Percentiles rank a stretch among this genome's conserved stretches.
phyloP scores from a whole-genome alignment of 164 flowering plant species.

The Brasenia schreberi region DNA sequence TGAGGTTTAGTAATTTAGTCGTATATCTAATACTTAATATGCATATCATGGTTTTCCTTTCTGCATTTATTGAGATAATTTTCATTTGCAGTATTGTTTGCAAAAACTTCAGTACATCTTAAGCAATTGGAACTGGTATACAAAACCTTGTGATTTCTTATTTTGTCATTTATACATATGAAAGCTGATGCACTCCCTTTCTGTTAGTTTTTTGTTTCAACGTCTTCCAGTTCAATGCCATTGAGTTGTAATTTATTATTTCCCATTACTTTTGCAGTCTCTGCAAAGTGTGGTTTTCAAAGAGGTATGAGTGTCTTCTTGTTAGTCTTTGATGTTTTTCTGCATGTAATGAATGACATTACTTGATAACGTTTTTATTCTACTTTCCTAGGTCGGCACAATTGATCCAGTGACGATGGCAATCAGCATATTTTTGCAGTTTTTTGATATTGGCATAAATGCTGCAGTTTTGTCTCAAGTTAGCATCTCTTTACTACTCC shows the following conservation, averaged over 20 bases:
- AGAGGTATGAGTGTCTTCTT: constrained; percentile 39
- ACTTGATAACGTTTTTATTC: neutral
- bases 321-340: neutral
- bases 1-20: too few species aligned
- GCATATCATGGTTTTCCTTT: too few species aligned
- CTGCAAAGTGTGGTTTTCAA: constrained; percentile 96
- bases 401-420: constrained; percentile 91
- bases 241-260: neutral
- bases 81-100: too few species aligned
- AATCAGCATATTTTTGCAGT: constrained; percentile 78
- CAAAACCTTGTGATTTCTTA: too few species aligned
- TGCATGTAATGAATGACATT: neutral
- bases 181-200: too few species aligned
- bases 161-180: too few species aligned
- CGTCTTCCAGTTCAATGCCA: neutral
- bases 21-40: too few species aligned
- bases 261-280: constrained; percentile 60
- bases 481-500: constrained; percentile 8
- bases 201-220: neutral
- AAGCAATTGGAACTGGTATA: too few species aligned
- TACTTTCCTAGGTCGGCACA: constrained; percentile 57
- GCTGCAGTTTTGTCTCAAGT: constrained; percentile 84
- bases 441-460: constrained; percentile 91
- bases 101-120: too few species aligned
- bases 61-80: too few species aligned